Percentiles rank a stretch among this genome's conserved stretches.
Conservation (phyloP, 495 filamentous ascomycete species). For the Penicillium cataractarum region DNA sequence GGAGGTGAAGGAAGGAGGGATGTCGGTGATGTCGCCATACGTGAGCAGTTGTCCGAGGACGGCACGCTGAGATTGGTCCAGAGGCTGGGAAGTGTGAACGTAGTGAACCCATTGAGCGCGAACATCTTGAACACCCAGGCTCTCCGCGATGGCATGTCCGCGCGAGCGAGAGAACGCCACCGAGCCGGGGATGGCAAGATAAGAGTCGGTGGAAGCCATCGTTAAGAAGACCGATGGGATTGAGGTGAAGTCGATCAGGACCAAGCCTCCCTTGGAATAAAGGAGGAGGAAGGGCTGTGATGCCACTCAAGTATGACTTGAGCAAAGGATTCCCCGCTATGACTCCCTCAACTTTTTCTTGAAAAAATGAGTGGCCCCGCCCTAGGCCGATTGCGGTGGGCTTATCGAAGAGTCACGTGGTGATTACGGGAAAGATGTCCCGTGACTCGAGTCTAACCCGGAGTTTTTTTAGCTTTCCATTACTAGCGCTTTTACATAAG, state of each 20-base stretch:
- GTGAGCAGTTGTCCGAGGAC: slow-evolving; percentile 63
- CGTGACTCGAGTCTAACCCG: too few relatives aligned
- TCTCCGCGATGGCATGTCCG: slow-evolving; percentile 50
- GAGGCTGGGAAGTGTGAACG: slow-evolving; percentile 48
- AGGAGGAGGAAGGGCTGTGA: slow-evolving; percentile 31
- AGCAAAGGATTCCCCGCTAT: slow-evolving; percentile 33
- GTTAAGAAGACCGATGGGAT: slow-evolving; percentile 22
- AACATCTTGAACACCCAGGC: slow-evolving; percentile 58
- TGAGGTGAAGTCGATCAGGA: slow-evolving; percentile 7
- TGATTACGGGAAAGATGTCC: slow-evolving; percentile 16
- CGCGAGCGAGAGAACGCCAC: slow-evolving; percentile 59
- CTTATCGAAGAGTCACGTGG: slow-evolving; percentile 33
- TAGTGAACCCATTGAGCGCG: slow-evolving; percentile 70
- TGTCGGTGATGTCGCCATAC: slow-evolving; percentile 61
- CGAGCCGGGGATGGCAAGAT: slow-evolving; percentile 55
- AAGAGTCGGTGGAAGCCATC: slow-evolving; percentile 45
- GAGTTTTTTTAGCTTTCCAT: too few relatives aligned
- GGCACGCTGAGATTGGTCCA: slow-evolving; percentile 47
- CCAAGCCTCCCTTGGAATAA: slow-evolving; percentile 26
- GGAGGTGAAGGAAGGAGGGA: slow-evolving; percentile 46
- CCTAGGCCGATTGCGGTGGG: slow-evolving; percentile 28
- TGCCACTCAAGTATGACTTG: slow-evolving; percentile 37
- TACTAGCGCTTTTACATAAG: too few relatives aligned
- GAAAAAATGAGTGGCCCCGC: slow-evolving; percentile 34
- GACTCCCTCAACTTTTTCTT: slow-evolving; percentile 29